Percentiles rank a stretch among this genome's conserved stretches.
These are phyloP conservation scores for Oryza glaberrima DNA, from an alignment of 176 grass and related monocot genomes.

Conservation along the genomic window DNA sequence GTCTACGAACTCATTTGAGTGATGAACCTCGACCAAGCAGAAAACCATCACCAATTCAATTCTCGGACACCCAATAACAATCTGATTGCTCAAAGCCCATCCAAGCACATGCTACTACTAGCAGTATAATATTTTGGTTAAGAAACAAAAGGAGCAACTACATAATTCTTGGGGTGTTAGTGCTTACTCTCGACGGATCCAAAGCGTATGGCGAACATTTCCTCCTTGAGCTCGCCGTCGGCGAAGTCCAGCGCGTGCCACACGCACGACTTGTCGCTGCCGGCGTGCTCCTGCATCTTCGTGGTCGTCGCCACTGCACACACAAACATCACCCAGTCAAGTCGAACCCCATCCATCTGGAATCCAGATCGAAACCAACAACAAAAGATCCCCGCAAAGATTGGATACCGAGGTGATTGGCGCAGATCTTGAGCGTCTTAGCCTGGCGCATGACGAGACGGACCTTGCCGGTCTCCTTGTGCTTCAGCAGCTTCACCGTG, in stretches of 20 bases:
- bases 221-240: slow-evolving; percentile 79
- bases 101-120: not conserved
- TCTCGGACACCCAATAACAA: not conserved
- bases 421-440: slow-evolving; percentile 95
- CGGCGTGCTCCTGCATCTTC: slow-evolving; percentile 83
- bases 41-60: not conserved
- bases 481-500: slow-evolving; percentile 74
- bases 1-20: not conserved
- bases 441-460: slow-evolving; percentile 87
- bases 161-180: not conserved
- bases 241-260: slow-evolving; percentile 88
- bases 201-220: slow-evolving; percentile 87
- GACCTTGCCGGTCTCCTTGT: slow-evolving; percentile 72
- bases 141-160: not conserved
- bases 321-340: slow-evolving; percentile 7
- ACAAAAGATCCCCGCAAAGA: not conserved
- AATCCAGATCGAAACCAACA: slow-evolving; percentile 30
- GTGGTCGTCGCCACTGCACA: slow-evolving; percentile 63
- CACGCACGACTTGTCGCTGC: slow-evolving; percentile 82
- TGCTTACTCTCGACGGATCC: slow-evolving; percentile 83
- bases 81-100: not conserved
- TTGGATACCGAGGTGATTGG: slow-evolving; percentile 69
- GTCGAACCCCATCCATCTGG: slow-evolving; percentile 18
- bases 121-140: not conserved
- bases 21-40: not conserved